Base-by-base conservation (phyloP, 2,329 filamentous ascomycete species). In the Tolypocladium paradoxum region DNA sequence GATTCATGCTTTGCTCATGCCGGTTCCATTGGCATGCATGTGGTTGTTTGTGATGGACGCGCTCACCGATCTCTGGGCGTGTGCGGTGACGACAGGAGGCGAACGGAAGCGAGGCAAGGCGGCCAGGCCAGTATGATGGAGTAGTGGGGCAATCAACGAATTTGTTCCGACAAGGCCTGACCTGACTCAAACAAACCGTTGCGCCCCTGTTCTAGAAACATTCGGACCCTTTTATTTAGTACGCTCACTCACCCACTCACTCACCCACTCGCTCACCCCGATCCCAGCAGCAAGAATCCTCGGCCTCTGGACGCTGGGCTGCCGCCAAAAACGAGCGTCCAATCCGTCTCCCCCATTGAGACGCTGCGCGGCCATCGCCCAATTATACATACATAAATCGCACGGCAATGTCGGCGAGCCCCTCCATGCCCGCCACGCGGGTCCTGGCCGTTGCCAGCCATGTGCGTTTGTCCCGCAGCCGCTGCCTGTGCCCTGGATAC, bases 401-500 rank as follows among this genome's bases (percentile, higher is more conserved):
- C 24, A 20, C 37, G 9, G 51, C n/a, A 20, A 57, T 53, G 46
- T 52, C 56, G 37, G 48, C 55, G 20, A 53, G 40, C 40, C 29
- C 53, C 16, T 40, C 53, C 45, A 35, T 83, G 38, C 78, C 79
- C 36, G 78, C 82, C 62, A 83, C 81, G 53, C 74, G 75, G 61
- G 90, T 96, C 57, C 78, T 96, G 66, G 90, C 91, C 54, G 82
- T 96, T 62, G 90, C 91, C 68, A 96, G 91, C 72, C 91, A 96
- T 91, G 91, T 96, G 86, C 72, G 85, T 71, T 38, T 22, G 48
- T 36, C 11, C 29, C 48, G 46, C 35, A 14, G 20, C 20, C 7
- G 51, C 35, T 27, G 43, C 20, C 27, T 31, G 43, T 24, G 31
- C 35, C 48, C 22, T 27, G 24, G 48, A n/a, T 18, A 29, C 6